Percentiles rank a stretch among this genome's conserved stretches.
Evolutionary conservation across 2,329 filamentous ascomycete species (phyloP).

Genomic region (Exophiala viscosa): DNA sequence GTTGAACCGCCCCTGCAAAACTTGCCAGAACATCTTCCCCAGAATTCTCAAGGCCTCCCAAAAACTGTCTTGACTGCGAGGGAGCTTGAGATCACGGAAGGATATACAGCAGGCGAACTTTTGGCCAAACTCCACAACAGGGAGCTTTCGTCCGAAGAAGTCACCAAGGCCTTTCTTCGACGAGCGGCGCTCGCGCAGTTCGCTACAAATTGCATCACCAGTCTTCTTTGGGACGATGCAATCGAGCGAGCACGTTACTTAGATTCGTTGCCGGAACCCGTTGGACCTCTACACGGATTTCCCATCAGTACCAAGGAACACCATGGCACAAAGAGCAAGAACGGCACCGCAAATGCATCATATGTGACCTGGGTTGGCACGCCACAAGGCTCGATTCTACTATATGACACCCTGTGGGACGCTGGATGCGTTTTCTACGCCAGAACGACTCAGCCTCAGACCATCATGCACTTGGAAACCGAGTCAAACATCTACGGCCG

Average conservation of each 20-base stretch:
- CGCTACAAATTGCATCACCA: conserved; percentile 42
- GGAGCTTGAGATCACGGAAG: conserved; percentile 51
- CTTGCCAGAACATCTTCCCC: conserved; percentile 14
- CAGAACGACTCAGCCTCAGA: conserved; percentile 28
- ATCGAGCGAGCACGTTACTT: conserved; percentile 45
- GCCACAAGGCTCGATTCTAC: conserved; percentile 22
- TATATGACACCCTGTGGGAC: conserved; percentile 29
- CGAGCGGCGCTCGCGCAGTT: conserved; percentile 49
- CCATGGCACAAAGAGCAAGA: conserved; percentile 23
- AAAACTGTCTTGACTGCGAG: conserved; percentile 44
- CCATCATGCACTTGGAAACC: conserved; percentile 32
- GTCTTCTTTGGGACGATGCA: conserved; percentile 51
- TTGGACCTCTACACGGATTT: conserved; percentile 60
- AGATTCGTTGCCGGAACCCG: conserved; percentile 45
- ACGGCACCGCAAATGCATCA: conserved; percentile 26
- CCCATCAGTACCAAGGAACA: conserved; percentile 52
- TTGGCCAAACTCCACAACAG: conserved; percentile 43
- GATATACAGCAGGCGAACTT: conserved; percentile 40
- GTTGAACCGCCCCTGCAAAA: conserved; percentile 22
- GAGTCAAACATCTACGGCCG: conserved; percentile 30
- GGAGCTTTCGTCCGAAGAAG: conserved; percentile 41
- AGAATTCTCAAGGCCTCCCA: conserved; percentile 43
- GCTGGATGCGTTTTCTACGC: conserved; percentile 32
- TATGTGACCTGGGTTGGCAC: conserved; percentile 30
- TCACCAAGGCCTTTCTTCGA: conserved; percentile 53